These are phyloP conservation scores for Mycosarcoma maydis DNA, from an alignment of 1,284 basidiomycete species.

Conservation along the genomic window DNA sequence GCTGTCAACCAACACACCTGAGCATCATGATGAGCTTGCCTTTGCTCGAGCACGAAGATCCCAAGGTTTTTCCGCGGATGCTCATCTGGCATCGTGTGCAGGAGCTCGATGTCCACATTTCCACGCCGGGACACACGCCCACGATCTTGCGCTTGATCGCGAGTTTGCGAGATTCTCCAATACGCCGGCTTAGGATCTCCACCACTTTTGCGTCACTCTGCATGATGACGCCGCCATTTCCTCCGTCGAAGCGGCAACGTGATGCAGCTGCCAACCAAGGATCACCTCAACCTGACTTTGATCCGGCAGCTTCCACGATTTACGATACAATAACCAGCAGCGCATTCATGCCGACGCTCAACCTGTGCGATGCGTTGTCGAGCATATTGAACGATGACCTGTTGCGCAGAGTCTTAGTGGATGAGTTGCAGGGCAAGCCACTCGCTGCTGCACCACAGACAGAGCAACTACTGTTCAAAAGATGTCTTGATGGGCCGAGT, in stretches of 20 bases:
- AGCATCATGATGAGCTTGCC: slow-evolving; percentile 60
- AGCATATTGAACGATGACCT: slow-evolving; percentile 25
- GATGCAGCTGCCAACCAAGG: slow-evolving; percentile 10
- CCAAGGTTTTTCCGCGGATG: slow-evolving; percentile 56
- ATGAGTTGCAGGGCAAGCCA: slow-evolving; percentile 37
- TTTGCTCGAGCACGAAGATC: slow-evolving; percentile 60
- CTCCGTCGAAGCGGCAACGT: slow-evolving; percentile 27
- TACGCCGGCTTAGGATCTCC: slow-evolving; percentile 55
- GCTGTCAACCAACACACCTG: slow-evolving; percentile 53
- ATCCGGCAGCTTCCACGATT: not conserved
- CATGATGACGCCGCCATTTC: slow-evolving; percentile 51
- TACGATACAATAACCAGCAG: not conserved
- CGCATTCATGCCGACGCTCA: slow-evolving; percentile 2
- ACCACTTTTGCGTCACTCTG: slow-evolving; percentile 54
- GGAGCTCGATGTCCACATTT: slow-evolving; percentile 58
- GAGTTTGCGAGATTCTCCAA: slow-evolving; percentile 43
- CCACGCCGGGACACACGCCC: slow-evolving; percentile 48
- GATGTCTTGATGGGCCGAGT: slow-evolving; percentile 16
- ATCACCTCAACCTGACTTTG: not conserved
- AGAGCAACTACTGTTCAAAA: slow-evolving; percentile 12
- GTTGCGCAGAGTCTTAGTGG: slow-evolving; percentile 19
- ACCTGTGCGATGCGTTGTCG: slow-evolving; percentile 29
- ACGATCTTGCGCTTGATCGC: slow-evolving; percentile 51
- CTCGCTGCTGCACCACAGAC: slow-evolving; percentile 14
- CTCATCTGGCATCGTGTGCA: slow-evolving; percentile 58